Evolutionary conservation across 345 rosid genomes (phyloP).

Genomic region (Eucalyptus cloeziana): DNA sequence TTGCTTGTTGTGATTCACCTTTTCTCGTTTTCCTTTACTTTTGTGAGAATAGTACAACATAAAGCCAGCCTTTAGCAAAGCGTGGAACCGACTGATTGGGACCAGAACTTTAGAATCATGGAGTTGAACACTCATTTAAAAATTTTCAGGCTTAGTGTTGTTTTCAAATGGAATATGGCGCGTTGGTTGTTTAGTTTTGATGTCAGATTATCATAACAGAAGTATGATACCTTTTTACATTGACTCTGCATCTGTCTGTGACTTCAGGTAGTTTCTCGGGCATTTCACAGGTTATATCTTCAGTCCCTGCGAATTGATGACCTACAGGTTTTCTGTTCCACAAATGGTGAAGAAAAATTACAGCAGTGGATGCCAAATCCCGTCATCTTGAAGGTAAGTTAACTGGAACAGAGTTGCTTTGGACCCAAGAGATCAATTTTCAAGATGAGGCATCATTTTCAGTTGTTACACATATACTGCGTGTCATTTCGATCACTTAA

Average conservation of each 20-base stretch:
- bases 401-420: accelerated
- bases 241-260: not conserved
- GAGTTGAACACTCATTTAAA: not conserved
- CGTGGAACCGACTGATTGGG: not conserved
- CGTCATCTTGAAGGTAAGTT: not conserved
- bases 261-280: not conserved
- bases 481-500: not conserved
- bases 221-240: not conserved
- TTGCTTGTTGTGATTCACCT: not conserved
- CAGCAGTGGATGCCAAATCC: not conserved
- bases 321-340: not conserved
- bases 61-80: not conserved
- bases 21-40: not conserved
- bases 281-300: not conserved
- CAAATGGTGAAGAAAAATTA: not conserved
- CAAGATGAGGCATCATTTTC: not conserved
- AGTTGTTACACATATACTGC: not conserved
- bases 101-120: not conserved
- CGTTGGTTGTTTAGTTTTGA: not conserved
- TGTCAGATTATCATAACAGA: not conserved
- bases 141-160: not conserved
- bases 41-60: not conserved
- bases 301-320: accelerated
- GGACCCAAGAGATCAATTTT: not conserved
- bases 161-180: not conserved